These are phyloP conservation scores for Candida ulmi DNA, from an alignment of 805 yeast genomes.

Conservation along the genomic window DNA sequence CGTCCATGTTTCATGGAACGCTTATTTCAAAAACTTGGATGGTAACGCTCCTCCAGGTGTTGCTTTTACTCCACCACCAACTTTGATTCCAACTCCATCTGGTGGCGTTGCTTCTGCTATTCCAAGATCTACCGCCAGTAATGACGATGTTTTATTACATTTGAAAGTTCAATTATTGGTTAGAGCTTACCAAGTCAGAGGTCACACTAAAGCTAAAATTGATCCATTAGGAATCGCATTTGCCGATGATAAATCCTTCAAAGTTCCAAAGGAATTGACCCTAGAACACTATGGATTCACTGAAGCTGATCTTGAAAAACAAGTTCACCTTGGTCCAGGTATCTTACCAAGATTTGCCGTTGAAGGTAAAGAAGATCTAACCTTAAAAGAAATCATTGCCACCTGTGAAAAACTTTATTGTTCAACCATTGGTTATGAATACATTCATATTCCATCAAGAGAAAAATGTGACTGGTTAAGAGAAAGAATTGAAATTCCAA, in stretches of 20 bases:
- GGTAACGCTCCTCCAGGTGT: constrained; percentile 60
- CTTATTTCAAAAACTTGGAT: constrained; percentile 89
- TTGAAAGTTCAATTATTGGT: constrained; percentile 94
- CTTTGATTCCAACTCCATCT: constrained; percentile 73
- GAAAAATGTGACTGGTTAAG: constrained; percentile 98
- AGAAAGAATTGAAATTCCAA: constrained; percentile 90
- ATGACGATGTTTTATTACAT: constrained; percentile 68
- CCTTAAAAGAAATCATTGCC: constrained; percentile 71
- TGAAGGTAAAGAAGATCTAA: constrained; percentile 52
- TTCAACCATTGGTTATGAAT: constrained; percentile 86
- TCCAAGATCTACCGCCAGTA: constrained; percentile 37
- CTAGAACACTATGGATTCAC: constrained; percentile 89
- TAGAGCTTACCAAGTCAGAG: constrained; percentile 98
- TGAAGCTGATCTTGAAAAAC: constrained; percentile 75
- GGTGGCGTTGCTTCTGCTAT: constrained; percentile 67
- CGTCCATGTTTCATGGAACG: constrained; percentile 96
- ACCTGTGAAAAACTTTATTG: constrained; percentile 84
- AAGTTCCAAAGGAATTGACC: constrained; percentile 80
- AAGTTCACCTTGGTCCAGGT: constrained; percentile 94
- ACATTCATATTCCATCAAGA: constrained; percentile 93
- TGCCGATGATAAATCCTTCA: constrained; percentile 54
- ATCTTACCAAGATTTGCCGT: constrained; percentile 86
- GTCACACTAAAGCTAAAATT: constrained; percentile 90
- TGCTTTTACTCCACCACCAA: constrained; percentile 91
- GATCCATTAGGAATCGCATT: constrained; percentile 93